These are phyloP conservation scores for Cercospora janseana DNA, from an alignment of 2,329 filamentous ascomycete species.

Conservation along the genomic window DNA sequence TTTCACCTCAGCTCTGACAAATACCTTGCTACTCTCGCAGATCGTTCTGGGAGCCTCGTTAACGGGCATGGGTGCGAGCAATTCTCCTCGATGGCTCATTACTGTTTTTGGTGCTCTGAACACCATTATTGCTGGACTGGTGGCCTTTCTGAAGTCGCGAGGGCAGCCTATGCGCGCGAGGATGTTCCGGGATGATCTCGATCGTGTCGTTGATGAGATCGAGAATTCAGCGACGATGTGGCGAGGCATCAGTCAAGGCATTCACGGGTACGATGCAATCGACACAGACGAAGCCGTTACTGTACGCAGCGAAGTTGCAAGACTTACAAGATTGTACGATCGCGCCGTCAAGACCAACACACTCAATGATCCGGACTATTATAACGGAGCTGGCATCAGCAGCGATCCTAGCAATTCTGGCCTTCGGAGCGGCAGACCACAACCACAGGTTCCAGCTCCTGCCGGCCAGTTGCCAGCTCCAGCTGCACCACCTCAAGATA, in stretches of 20 bases:
- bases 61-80: slow-evolving; percentile 41
- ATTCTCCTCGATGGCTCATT: slow-evolving; percentile 39
- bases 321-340: slow-evolving; percentile 42
- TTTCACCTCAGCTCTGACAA: slow-evolving; percentile 40
- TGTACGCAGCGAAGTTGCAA: slow-evolving; percentile 41
- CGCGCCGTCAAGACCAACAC: slow-evolving; percentile 40
- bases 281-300: slow-evolving; percentile 46
- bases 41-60: slow-evolving; percentile 43
- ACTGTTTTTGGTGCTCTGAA: slow-evolving; percentile 44
- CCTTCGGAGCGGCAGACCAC: slow-evolving; percentile 24
- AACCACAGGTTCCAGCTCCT: slow-evolving; percentile 17
- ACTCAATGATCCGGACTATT: slow-evolving; percentile 44
- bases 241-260: slow-evolving; percentile 44
- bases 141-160: slow-evolving; percentile 43
- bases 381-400: slow-evolving; percentile 34
- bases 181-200: slow-evolving; percentile 44
- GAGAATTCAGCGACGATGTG: slow-evolving; percentile 45
- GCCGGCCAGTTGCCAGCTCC: slow-evolving; percentile 17
- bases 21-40: slow-evolving; percentile 41
- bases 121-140: slow-evolving; percentile 43
- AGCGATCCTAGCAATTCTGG: slow-evolving; percentile 29
- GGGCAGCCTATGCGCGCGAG: slow-evolving; percentile 43
- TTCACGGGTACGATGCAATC: slow-evolving; percentile 49
- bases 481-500: not conserved
- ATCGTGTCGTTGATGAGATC: slow-evolving; percentile 44